These are phyloP conservation scores for Sideroxylon spinosum DNA, from an alignment of 179 eudicot species.

Conservation along the genomic window DNA sequence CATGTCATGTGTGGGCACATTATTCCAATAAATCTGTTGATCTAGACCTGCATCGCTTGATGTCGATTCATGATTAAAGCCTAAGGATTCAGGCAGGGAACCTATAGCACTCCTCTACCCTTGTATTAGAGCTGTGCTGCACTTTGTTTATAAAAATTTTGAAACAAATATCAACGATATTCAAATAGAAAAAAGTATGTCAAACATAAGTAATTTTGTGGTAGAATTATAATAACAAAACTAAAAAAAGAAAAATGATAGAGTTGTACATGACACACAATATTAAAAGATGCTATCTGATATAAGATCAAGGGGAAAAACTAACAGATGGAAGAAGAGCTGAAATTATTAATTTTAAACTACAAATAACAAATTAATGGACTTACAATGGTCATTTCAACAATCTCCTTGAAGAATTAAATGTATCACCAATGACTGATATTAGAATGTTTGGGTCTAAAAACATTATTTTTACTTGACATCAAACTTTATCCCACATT, in stretches of 20 bases:
- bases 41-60: conserved; percentile 56
- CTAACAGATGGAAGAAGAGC: no score
- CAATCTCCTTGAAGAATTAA: no score
- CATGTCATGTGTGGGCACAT: conserved; percentile 44
- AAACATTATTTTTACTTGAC: not conserved
- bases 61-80: conserved; percentile 62
- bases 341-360: no score
- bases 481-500: not conserved
- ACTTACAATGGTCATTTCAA: not conserved
- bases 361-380: not conserved
- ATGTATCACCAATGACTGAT: not conserved
- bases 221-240: conserved; percentile 22
- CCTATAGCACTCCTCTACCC: conserved; percentile 78
- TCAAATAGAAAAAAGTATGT: not conserved
- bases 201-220: conserved; percentile 11
- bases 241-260: not conserved
- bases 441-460: not conserved
- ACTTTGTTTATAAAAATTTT: conserved; percentile 13
- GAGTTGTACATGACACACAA: no score
- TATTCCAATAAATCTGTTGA: conserved; percentile 65
- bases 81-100: conserved; percentile 71
- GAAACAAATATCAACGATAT: conserved; percentile 3
- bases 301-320: no score
- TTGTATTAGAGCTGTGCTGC: conserved; percentile 54
- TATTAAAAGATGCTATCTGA: no score